Percentiles rank a stretch among this genome's conserved stretches.
phyloP scores from a whole-genome alignment of 2,329 filamentous ascomycete genomes.

The Alternaria burnsii region DNA sequence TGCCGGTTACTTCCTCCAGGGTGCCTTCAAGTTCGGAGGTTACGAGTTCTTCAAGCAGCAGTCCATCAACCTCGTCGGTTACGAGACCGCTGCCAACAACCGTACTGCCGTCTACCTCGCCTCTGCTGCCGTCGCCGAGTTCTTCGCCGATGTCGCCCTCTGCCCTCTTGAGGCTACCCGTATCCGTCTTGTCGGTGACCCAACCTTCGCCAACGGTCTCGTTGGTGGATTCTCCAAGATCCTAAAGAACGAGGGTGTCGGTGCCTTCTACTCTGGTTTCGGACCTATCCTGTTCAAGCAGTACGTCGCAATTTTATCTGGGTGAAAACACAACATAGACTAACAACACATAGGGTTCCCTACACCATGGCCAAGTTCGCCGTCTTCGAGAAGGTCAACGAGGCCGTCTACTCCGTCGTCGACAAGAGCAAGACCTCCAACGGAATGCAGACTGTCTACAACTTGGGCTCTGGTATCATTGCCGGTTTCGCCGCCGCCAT shows the following conservation, averaged over 20 bases:
- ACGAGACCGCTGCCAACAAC: constrained; percentile 74
- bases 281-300: constrained; percentile 63
- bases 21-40: constrained; percentile 91
- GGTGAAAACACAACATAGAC: background rate
- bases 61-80: constrained; percentile 80
- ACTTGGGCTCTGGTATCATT: constrained; percentile 84
- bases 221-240: constrained; percentile 85
- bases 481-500: constrained; percentile 88
- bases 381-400: constrained; percentile 88
- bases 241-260: constrained; percentile 79
- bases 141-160: constrained; percentile 80
- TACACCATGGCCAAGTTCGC: constrained; percentile 98
- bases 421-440: constrained; percentile 76
- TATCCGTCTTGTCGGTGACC: constrained; percentile 91
- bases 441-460: constrained; percentile 78
- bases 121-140: constrained; percentile 67
- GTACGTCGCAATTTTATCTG: constrained; percentile 31
- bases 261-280: constrained; percentile 91
- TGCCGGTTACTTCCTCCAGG: constrained; percentile 93
- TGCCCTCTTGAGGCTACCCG: constrained; percentile 93
- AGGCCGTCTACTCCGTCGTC: constrained; percentile 71
- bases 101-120: constrained; percentile 82
- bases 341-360: constrained; percentile 69
- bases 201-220: constrained; percentile 82
- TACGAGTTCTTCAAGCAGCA: constrained; percentile 98